These are phyloP conservation scores for Senna tora DNA, from an alignment of 306 rosid genomes.

Conservation along the genomic window DNA sequence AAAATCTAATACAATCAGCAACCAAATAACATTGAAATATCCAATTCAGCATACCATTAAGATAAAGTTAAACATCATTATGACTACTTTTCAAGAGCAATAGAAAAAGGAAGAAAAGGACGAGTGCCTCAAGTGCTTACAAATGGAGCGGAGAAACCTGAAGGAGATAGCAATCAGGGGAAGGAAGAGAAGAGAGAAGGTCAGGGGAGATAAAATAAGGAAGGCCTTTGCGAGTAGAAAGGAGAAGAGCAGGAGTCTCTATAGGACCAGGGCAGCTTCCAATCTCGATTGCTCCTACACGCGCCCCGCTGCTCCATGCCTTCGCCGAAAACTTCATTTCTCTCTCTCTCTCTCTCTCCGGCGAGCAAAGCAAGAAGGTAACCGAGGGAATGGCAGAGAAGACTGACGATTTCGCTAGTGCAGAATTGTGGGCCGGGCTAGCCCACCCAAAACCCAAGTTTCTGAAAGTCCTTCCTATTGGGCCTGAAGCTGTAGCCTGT, in stretches of 20 bases:
- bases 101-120: no score
- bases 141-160: constrained; percentile 87
- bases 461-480: no score
- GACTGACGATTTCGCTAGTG: no score
- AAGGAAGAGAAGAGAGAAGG: constrained; percentile 87
- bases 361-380: background rate
- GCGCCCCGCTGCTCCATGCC: constrained; percentile 73
- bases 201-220: constrained; percentile 79
- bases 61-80: no score
- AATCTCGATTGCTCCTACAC: constrained; percentile 63
- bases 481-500: no score
- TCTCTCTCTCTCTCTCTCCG: background rate
- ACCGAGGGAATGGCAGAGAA: background rate
- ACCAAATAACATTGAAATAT: no score
- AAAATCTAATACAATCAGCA: no score
- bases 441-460: no score
- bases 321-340: constrained; percentile 70
- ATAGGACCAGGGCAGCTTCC: constrained; percentile 57
- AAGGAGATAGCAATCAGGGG: constrained; percentile 80
- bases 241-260: constrained; percentile 80
- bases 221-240: constrained; percentile 87
- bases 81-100: no score
- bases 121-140: constrained; percentile 46
- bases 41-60: no score
- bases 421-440: no score